Conservation (phyloP, 805 yeast genomes). For the Teunomyces tritomae region DNA sequence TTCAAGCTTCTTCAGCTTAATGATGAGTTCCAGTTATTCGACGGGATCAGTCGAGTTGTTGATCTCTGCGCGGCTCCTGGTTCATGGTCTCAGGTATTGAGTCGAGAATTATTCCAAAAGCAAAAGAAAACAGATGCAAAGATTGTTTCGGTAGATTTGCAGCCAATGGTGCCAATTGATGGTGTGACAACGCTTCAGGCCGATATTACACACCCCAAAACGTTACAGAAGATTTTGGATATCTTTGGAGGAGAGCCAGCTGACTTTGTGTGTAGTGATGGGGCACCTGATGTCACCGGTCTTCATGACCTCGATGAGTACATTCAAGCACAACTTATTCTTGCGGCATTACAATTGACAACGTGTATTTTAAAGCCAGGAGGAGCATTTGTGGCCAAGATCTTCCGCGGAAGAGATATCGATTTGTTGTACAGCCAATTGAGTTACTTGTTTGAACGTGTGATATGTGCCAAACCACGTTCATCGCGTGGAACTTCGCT, state of each 20-base stretch:
- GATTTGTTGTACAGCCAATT: conserved; percentile 91
- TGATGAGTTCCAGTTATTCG: conserved; percentile 82
- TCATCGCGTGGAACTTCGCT: conserved; percentile 92
- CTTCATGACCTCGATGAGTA: conserved; percentile 95
- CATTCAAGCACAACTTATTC: conserved; percentile 89
- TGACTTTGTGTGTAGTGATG: conserved; percentile 94
- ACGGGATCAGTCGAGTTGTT: conserved; percentile 77
- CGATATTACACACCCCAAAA: conserved; percentile 94
- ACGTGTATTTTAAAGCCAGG: conserved; percentile 86
- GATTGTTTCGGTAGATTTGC: conserved; percentile 92
- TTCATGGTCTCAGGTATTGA: conserved; percentile 95
- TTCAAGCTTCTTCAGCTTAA: conserved; percentile 88
- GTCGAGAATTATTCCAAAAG: conserved; percentile 58
- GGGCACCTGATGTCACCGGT: conserved; percentile 99
- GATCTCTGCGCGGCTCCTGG: conserved; percentile 99
- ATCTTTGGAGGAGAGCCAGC: conserved; percentile 91
- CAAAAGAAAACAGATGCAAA: conserved; percentile 47
- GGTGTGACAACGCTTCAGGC: conserved; percentile 92
- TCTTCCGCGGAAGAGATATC: conserved; percentile 93
- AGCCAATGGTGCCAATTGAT: conserved; percentile 95
- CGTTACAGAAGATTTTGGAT: conserved; percentile 69
- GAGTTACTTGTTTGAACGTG: conserved; percentile 79
- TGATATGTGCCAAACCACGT: conserved; percentile 94
- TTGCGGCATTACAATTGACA: conserved; percentile 88
- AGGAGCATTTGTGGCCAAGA: conserved; percentile 93